Evolutionary conservation across 2,329 filamentous ascomycete genomes (phyloP), one percentile per base, ranked within the genome.

Genomic region (Stachybotrys chlorohalonatus): DNA sequence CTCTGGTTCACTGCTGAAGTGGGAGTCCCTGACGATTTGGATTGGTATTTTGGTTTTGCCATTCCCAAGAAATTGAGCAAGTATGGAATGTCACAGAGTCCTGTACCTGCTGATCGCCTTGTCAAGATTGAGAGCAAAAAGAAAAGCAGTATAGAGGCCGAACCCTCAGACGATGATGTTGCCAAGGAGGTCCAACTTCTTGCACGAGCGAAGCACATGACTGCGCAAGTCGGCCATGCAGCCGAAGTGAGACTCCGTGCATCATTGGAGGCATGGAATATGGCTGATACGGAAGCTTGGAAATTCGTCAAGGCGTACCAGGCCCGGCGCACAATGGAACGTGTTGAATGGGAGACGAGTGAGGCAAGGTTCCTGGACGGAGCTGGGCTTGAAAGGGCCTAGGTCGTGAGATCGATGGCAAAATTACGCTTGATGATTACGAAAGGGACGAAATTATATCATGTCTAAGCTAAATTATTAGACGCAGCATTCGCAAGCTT

Each of bases 31-130:
- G 69, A 80, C n/a, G 87, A 94, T 59, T 75, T 96, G 2, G 87
- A 93, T 65, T 97, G 91, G 90, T 81, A 87, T 61, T 90, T 97
- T 66, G 94, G 93, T 53, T 97, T 97, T 70, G 75, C 78, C 13
- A 78, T 96, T 9, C 89, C 92, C 1, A 76, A 78, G 50, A 71
- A 75, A 17, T 72, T 74, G 11, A 75, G 79, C 5, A 70, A 77
- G 47, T 74, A 77, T 50, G 57, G 63, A 30, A 59, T 59, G 32
- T 62, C 62, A 8, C 32, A 51, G 16, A 61, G 61, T 17, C 63
- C 65, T 11, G 59, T 64, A 15, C 62, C 63, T 7, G 63, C 59
- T 4, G 58, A 62, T 46, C 63, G 63, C n/a, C 52, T 59, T 24
- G 53, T 47, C 17, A 59, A 58, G 11, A 15, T 54, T 15, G 53